Conservation (phyloP, 805 yeast species). For the Myxozyma vanderwaltii region DNA sequence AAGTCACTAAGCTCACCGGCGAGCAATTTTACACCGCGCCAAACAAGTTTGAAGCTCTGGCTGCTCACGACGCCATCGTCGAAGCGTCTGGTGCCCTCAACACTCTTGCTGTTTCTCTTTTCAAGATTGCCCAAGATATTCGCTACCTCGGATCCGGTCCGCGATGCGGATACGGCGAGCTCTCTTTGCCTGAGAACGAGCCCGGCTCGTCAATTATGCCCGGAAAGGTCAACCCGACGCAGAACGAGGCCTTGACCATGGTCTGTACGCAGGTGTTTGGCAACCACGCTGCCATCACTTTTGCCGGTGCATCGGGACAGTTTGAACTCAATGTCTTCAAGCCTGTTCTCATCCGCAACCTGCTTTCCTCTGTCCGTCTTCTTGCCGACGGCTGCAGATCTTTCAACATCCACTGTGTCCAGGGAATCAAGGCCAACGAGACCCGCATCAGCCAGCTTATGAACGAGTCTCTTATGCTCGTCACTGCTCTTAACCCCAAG, state of each 20-base stretch:
- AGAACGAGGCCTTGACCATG: constrained; percentile 98
- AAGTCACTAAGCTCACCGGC: constrained; percentile 85
- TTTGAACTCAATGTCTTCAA: constrained; percentile 96
- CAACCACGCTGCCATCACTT: constrained; percentile 91
- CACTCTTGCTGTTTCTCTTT: constrained; percentile 89
- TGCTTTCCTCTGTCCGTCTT: constrained; percentile 82
- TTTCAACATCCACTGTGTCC: constrained; percentile 93
- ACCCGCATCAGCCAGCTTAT: constrained; percentile 83
- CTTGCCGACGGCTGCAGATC: constrained; percentile 87
- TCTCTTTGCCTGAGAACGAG: constrained; percentile 94
- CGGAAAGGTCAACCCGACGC: constrained; percentile 99
- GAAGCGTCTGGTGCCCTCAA: constrained; percentile 97
- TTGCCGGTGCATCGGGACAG: constrained; percentile 98
- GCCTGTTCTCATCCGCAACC: constrained; percentile 91
- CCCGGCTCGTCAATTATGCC: constrained; percentile 99
- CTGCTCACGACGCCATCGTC: constrained; percentile 98
- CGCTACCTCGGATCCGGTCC: constrained; percentile 99
- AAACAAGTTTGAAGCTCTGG: constrained; percentile 97
- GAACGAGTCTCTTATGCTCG: constrained; percentile 96
- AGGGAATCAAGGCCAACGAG: constrained; percentile 85
- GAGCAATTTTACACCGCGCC: constrained; percentile 91
- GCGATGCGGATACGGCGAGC: constrained; percentile 98
- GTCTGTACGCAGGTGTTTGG: constrained; percentile 98
- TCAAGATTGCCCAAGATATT: constrained; percentile 96
- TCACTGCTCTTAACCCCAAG: constrained; percentile 97